Evolutionary conservation across 495 filamentous ascomycete species (phyloP).

Genomic region (Amphirosellinia nigrospora): DNA sequence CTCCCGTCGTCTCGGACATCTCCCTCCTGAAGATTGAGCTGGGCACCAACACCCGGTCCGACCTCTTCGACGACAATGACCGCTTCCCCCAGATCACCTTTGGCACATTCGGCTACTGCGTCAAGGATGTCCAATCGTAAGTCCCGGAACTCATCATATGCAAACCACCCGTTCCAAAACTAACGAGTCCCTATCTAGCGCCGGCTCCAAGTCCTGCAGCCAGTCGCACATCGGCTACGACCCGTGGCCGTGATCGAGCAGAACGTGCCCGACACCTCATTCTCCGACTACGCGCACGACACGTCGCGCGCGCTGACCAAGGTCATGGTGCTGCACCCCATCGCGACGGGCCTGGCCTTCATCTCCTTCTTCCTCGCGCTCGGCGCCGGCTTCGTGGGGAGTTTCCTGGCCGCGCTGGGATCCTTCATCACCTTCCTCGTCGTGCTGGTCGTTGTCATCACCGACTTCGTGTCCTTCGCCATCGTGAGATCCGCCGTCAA

Average conservation of each 20-base stretch:
- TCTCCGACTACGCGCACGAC: slow-evolving; percentile 50
- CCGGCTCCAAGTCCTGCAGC: slow-evolving; percentile 52
- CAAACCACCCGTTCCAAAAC: neutral
- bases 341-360: slow-evolving; percentile 62
- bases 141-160: slow-evolving; percentile 17
- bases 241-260: slow-evolving; percentile 50
- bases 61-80: slow-evolving; percentile 7
- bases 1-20: slow-evolving; percentile 60
- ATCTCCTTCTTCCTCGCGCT: slow-evolving; percentile 62
- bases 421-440: slow-evolving; percentile 60
- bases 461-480: slow-evolving; percentile 62
- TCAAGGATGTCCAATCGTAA: slow-evolving; percentile 43
- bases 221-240: slow-evolving; percentile 58
- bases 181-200: slow-evolving; percentile 30
- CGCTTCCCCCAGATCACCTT: slow-evolving; percentile 51
- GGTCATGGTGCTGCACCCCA: slow-evolving; percentile 66
- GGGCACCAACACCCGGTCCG: slow-evolving; percentile 27
- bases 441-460: slow-evolving; percentile 58
- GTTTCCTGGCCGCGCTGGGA: slow-evolving; percentile 55
- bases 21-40: slow-evolving; percentile 58
- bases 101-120: slow-evolving; percentile 65
- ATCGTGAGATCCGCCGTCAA: slow-evolving; percentile 60
- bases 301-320: slow-evolving; percentile 57
- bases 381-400: slow-evolving; percentile 60
- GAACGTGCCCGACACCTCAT: slow-evolving; percentile 42